Percentiles rank a stretch among this genome's conserved stretches.
These are phyloP conservation scores for Bjerkandera adusta DNA, from an alignment of 1,284 basidiomycete species.

Conservation along the genomic window DNA sequence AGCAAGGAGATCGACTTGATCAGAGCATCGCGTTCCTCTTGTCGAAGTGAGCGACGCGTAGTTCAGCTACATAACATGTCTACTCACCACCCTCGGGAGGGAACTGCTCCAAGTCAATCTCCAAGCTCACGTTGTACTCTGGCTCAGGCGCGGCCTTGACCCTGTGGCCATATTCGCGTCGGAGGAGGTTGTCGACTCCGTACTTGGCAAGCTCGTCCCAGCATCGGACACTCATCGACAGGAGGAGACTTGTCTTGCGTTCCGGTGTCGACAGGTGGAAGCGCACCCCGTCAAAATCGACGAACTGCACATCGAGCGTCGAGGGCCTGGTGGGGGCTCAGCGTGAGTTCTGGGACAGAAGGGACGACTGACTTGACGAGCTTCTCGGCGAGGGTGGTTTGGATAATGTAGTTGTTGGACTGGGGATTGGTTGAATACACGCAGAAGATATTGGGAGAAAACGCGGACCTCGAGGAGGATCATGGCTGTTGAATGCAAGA, in stretches of 20 bases:
- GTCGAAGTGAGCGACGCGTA: neutral
- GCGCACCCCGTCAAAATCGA: constrained; percentile 96
- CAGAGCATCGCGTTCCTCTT: constrained; percentile 79
- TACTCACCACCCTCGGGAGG: constrained; percentile 78
- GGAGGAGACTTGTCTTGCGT: constrained; percentile 75
- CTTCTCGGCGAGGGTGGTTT: constrained; percentile 90
- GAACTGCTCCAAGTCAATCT: constrained; percentile 84
- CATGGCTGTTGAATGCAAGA: constrained; percentile 37
- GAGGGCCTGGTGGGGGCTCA: constrained; percentile 68
- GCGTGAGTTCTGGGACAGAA: constrained; percentile 13
- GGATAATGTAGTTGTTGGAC: constrained; percentile 92
- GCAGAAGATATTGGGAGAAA: neutral
- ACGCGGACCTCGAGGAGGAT: constrained; percentile 70
- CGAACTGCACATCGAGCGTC: constrained; percentile 92
- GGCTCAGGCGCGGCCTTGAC: constrained; percentile 66
- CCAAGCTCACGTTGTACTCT: constrained; percentile 88
- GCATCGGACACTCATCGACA: constrained; percentile 97
- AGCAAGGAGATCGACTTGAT: constrained; percentile 84
- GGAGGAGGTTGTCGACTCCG: constrained; percentile 81
- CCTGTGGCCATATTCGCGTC: constrained; percentile 82
- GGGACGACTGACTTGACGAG: constrained; percentile 69
- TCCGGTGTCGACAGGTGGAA: constrained; percentile 91
- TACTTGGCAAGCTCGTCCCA: constrained; percentile 92
- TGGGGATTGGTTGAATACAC: constrained; percentile 27
- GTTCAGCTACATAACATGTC: constrained; percentile 1